Conservation (phyloP, 2,329 filamentous ascomycete genomes). For the Aspergillus sp. region DNA sequence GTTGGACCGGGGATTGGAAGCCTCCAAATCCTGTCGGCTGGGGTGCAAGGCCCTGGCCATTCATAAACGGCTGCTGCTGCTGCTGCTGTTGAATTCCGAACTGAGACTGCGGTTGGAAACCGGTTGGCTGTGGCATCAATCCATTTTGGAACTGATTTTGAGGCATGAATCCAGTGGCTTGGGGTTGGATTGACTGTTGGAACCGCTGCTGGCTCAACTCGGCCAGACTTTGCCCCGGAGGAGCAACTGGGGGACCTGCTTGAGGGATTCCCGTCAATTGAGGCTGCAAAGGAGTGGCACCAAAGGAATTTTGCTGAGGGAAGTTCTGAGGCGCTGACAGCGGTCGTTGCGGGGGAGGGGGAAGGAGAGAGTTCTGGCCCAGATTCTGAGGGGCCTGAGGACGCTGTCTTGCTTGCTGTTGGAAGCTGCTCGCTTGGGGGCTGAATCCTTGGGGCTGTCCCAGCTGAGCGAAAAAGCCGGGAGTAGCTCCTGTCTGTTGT, state of each 20-base stretch:
- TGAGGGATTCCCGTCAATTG: constrained; percentile 74
- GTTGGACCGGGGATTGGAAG: constrained; percentile 43
- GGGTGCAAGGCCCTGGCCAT: constrained; percentile 39
- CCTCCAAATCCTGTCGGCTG: constrained; percentile 52
- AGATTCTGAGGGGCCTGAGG: constrained; percentile 64
- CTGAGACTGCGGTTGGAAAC: constrained; percentile 40
- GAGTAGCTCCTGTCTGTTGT: constrained; percentile 41
- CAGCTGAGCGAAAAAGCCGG: constrained; percentile 49
- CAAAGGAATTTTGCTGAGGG: constrained; percentile 66
- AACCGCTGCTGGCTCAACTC: constrained; percentile 65
- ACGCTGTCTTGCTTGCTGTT: constrained; percentile 55
- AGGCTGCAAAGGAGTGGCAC: constrained; percentile 69
- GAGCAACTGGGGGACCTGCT: constrained; percentile 55
- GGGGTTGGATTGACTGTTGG: constrained; percentile 56
- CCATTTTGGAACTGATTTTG: constrained; percentile 36
- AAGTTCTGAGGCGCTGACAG: constrained; percentile 82
- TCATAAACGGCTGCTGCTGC: constrained; percentile 48
- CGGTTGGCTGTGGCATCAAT: constrained; percentile 44
- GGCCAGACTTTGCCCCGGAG: constrained; percentile 70
- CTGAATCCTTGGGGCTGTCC: constrained; percentile 25
- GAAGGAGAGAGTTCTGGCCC: constrained; percentile 60
- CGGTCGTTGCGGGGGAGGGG: constrained; percentile 74
- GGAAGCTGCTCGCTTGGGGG: constrained; percentile 35
- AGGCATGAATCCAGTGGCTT: constrained; percentile 59
- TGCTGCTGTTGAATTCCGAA: constrained; percentile 45